Percentiles rank a stretch among this genome's conserved stretches.
Evolutionary conservation across 768 basidiomycete species (phyloP).

Genomic region (Cystobasidiopsis lactophilus): DNA sequence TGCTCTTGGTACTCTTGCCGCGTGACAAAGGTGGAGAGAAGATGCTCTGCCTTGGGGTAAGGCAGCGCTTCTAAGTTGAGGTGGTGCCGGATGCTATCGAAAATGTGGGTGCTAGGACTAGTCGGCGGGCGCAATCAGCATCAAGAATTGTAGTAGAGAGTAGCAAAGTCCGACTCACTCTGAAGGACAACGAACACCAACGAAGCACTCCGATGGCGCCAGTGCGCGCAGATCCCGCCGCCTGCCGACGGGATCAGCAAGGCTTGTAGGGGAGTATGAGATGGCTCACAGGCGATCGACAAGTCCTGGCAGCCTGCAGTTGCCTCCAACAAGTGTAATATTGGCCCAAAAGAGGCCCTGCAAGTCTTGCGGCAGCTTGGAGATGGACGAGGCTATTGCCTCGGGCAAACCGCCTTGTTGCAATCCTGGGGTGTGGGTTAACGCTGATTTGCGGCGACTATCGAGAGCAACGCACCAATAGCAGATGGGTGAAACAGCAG

Average conservation of each 20-base stretch:
- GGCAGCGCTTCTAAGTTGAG: background rate
- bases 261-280: conserved; percentile 5
- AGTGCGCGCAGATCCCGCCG: conserved; percentile 49
- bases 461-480: conserved; percentile 38
- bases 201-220: conserved; percentile 60
- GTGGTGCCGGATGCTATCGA: conserved; percentile 29
- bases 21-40: conserved; percentile 36
- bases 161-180: conserved; percentile 33
- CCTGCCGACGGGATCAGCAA: conserved; percentile 27
- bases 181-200: conserved; percentile 45
- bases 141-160: conserved; percentile 1
- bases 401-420: conserved; percentile 58
- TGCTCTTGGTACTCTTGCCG: conserved; percentile 65
- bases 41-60: conserved; percentile 28
- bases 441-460: no score
- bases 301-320: conserved; percentile 51
- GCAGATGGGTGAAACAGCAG: conserved; percentile 72
- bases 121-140: background rate
- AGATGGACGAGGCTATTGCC: conserved; percentile 54
- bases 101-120: conserved; percentile 47
- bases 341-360: conserved; percentile 92
- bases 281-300: conserved; percentile 45
- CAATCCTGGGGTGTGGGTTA: conserved; percentile 33
- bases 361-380: conserved; percentile 49
- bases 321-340: conserved; percentile 73